These are phyloP conservation scores for Vachellia pachyceras DNA, from an alignment of 306 rosid genomes.

Conservation along the genomic window DNA sequence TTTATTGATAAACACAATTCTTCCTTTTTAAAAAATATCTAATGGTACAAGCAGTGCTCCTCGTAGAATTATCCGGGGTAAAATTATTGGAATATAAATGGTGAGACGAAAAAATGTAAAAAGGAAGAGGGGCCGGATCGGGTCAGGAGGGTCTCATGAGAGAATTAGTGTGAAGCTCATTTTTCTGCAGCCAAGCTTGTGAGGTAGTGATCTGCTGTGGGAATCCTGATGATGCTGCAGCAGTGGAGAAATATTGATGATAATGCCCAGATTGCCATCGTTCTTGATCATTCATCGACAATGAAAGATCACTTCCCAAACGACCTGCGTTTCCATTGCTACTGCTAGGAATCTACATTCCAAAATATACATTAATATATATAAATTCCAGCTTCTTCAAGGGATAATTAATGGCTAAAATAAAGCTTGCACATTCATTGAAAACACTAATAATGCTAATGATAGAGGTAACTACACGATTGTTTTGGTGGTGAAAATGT, in stretches of 20 bases:
- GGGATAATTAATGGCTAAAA: not conserved
- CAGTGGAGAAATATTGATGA: constrained; percentile 61
- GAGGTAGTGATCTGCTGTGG: constrained; percentile 68
- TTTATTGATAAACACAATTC: too few species aligned
- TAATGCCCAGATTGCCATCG: constrained; percentile 61
- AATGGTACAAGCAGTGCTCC: not conserved
- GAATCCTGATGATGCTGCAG: constrained; percentile 99
- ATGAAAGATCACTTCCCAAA: constrained; percentile 69
- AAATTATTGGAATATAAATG: constrained; percentile 20
- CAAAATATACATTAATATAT: not conserved
- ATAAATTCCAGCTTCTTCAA: not conserved
- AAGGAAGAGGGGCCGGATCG: not conserved
- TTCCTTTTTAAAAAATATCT: not conserved
- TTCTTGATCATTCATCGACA: constrained; percentile 57
- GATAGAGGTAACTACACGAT: constrained; percentile 55
- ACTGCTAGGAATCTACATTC: constrained; percentile 71
- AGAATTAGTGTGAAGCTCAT: constrained; percentile 61
- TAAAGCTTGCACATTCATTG: not conserved
- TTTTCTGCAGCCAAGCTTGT: constrained; percentile 70
- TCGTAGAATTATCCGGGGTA: not conserved
- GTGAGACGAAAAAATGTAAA: constrained; percentile 29
- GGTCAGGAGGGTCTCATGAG: constrained; percentile 64
- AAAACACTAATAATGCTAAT: too few species aligned
- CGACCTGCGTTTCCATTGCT: constrained; percentile 59
- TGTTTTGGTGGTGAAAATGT: constrained; percentile 55